Evolutionary conservation across 23 red algal species (phyloP).

Genomic region (Gracilaria domingensis): DNA sequence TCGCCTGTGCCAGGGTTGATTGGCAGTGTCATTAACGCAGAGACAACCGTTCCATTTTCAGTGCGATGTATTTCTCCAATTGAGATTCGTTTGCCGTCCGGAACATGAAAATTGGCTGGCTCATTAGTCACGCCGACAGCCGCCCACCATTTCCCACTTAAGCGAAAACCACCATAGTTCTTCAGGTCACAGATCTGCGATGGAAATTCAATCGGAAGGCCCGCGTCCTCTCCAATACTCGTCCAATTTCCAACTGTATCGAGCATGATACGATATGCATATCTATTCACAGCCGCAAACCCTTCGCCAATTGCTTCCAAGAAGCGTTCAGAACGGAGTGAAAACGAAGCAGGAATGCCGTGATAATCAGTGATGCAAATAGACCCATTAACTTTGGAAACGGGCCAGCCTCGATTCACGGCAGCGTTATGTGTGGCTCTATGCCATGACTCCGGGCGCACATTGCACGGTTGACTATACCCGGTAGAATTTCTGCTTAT

Average conservation of each 20-base stretch:
- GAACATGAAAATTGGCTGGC: slow-evolving; percentile 6
- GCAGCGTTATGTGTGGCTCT: neutral
- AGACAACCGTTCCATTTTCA: slow-evolving; percentile 29
- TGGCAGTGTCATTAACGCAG: slow-evolving; percentile 27
- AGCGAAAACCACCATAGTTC: slow-evolving; percentile 17
- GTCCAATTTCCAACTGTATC: slow-evolving; percentile 15
- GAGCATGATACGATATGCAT: slow-evolving; percentile 21
- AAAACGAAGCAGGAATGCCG: neutral
- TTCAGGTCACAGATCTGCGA: slow-evolving; percentile 3
- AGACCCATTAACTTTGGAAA: slow-evolving; percentile 6
- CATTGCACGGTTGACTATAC: neutral
- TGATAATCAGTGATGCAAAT: slow-evolving; percentile 23
- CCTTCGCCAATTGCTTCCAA: neutral
- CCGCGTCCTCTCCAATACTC: neutral
- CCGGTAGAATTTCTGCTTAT: neutral
- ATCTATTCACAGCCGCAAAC: neutral
- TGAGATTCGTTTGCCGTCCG: neutral
- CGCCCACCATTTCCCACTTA: slow-evolving; percentile 1
- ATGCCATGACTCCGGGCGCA: neutral
- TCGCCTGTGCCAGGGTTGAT: slow-evolving; percentile 5
- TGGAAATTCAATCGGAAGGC: neutral
- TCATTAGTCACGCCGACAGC: neutral
- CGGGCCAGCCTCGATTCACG: slow-evolving; percentile 2
- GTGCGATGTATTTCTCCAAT: neutral
- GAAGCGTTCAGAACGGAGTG: neutral